Evolutionary conservation across 1,284 basidiomycete species (phyloP).

Genomic region (Coniophora puteana): DNA sequence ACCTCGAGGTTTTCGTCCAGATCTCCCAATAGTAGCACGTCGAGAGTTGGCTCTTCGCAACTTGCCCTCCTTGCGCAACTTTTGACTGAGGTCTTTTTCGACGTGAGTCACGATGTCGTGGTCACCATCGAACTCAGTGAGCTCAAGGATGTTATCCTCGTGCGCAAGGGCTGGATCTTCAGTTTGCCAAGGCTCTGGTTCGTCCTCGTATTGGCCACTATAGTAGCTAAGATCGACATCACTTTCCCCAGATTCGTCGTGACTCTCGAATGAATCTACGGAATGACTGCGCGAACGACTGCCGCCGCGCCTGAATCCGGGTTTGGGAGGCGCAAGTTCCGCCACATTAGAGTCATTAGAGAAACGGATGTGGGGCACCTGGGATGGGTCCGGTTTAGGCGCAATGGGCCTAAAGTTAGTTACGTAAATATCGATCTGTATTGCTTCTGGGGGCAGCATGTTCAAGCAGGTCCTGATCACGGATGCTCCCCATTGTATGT

Average conservation of each 20-base stretch:
- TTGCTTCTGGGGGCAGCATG: constrained; percentile 51
- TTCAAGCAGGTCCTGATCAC: constrained; percentile 65
- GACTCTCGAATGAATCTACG: constrained; percentile 30
- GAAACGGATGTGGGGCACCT: constrained; percentile 3
- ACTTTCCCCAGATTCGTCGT: constrained; percentile 28
- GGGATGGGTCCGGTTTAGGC: constrained; percentile 7
- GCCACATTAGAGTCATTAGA: constrained; percentile 1
- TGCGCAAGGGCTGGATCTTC: constrained; percentile 36
- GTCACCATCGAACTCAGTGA: constrained; percentile 83
- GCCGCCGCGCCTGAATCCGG: constrained; percentile 32
- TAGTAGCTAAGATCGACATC: constrained; percentile 49
- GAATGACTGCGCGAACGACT: constrained; percentile 16
- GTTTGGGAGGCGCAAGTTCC: constrained; percentile 40
- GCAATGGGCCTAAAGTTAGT: constrained; percentile 44
- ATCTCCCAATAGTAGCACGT: constrained; percentile 24
- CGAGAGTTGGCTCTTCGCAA: constrained; percentile 56
- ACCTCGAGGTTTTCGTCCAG: background rate
- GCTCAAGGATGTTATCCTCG: constrained; percentile 58
- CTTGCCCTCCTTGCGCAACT: constrained; percentile 67
- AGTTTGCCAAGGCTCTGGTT: constrained; percentile 20
- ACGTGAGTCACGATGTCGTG: constrained; percentile 61
- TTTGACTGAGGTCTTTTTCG: constrained; percentile 58
- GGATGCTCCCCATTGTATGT: constrained; percentile 80
- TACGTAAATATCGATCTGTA: constrained; percentile 81
- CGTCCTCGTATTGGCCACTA: constrained; percentile 29